Evolutionary conservation across 768 basidiomycete genomes (phyloP), one percentile per base, ranked within the genome.

Genomic region (Mycena vulgaris): DNA sequence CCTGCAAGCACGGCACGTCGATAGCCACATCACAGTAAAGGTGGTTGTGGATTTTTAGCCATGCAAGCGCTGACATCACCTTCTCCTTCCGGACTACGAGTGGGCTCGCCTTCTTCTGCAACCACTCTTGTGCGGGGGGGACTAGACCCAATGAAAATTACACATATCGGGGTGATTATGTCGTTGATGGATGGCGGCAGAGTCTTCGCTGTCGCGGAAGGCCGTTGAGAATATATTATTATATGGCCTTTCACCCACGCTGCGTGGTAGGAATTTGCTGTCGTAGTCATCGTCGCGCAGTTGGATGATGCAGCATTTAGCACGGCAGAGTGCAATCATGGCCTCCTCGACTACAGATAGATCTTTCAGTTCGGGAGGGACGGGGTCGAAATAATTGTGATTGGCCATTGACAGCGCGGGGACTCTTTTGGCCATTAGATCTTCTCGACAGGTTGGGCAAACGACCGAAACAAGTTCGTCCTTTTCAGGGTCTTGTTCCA

Each of bases 161-260:
- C n/a, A n/a, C n/a, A n/a, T n/a, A n/a, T 73, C 3, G 74, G 74
- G 0, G 73, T 66, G 2, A 71, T 25, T n/a, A 77, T 69, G 0
- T 78, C 78, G 14, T 70, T 70, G 0, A 78, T 28, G 17, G 75
- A 21, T 0, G 73, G 74, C 3, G 78, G 78, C 8, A 79, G 60
- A 3, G 76, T 17, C 0, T 2, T 5, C 8, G 63, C 66, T 2
- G 78, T 40, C 0, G 78, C n/a, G n/a, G n/a, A n/a, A n/a, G n/a
- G n/a, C n/a, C n/a, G n/a, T n/a, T n/a, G n/a, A n/a, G n/a, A n/a
- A 49, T 76, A 76, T 0, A 77, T 58, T 9, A 80, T 73, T n/a
- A 79, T 69, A 62, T 78, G 76, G 0, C 79, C 78, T 30, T 63
- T 57, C 19, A 80, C 7, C 75, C 78, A 2, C 74, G 59, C 52